Base-by-base conservation (phyloP, 1,284 basidiomycete genomes). In the Cutaneotrichosporon mucoides region DNA sequence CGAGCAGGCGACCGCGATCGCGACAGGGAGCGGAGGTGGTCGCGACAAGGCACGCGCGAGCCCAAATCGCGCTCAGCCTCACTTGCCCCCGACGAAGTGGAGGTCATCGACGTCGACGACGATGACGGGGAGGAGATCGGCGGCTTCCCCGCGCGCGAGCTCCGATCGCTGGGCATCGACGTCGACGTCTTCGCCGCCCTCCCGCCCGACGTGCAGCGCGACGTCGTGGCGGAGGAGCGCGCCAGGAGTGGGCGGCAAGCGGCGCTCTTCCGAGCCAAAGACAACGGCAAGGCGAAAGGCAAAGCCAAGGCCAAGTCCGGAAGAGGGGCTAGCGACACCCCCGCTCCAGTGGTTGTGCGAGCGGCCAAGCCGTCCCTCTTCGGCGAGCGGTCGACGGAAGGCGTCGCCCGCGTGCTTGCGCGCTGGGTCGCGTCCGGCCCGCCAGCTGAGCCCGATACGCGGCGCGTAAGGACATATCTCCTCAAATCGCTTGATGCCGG, bases 361-460 rank as follows among this genome's bases (percentile, higher is more conserved):
- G 76, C 10, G 13, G 11, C 34, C 78, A 2, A 77, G 11, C 83
- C 84, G 1, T 76, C 79, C 52, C 76, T 89, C 49, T 83, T 85
- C 57, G 84, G 84, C 61, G 82, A 85, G 56, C 82, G 81, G 5
- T 84, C 86, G 65, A 82, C 83, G 15, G 83, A 82, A 42, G 88
- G 90, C 62, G 82, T 93, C 36, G 84, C 89, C 69, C 73, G 76
- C 4, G 81, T 88, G 24, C 81, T 94, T 42, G 85, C 85, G 62
- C 70, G 78, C 41, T 94, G 92, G 92, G 84, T 93, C 4, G 79
- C 82, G 46, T 77, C 80, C 50, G 78, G 83, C 47, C 42, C 52
- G 12, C 90, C 90, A 41, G 84, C 86, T 57, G 77, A 80, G 61
- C 82, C 81, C 68, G 92, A 93, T 66, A 80, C 90, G 3, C 83